Conservation (phyloP, 805 yeast genomes). For the Kluyveromyces aestuarii region DNA sequence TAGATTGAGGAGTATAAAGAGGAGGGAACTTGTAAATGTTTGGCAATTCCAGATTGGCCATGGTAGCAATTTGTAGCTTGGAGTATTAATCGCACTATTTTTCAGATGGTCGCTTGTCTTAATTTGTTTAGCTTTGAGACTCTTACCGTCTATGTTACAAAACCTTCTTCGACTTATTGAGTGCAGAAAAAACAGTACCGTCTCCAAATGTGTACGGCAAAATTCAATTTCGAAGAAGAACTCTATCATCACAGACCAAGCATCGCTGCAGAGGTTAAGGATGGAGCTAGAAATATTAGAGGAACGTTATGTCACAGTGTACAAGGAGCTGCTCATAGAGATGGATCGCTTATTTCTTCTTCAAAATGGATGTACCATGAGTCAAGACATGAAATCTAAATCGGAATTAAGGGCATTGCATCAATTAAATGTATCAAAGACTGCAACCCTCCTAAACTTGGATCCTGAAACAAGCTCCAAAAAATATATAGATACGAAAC, state of each 20-base stretch:
- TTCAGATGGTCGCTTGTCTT: too few relatives aligned
- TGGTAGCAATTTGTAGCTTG: not conserved
- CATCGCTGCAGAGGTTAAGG: too few relatives aligned
- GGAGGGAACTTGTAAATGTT: slow-evolving; percentile 77
- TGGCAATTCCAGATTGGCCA: slow-evolving; percentile 27
- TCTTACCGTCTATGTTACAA: too few relatives aligned
- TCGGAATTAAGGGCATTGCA: slow-evolving; percentile 2
- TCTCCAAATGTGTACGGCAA: too few relatives aligned
- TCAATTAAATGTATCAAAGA: slow-evolving; percentile 4
- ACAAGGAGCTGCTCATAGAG: slow-evolving; percentile 24
- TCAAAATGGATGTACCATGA: slow-evolving; percentile 6
- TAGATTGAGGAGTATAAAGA: slow-evolving; percentile 82
- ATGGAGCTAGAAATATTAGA: slow-evolving; percentile 11
- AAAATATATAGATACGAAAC: not conserved
- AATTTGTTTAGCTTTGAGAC: too few relatives aligned
- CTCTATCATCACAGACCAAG: too few relatives aligned
- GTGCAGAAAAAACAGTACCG: too few relatives aligned
- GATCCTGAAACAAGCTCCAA: not conserved
- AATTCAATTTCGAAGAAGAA: too few relatives aligned
- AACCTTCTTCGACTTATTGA: too few relatives aligned
- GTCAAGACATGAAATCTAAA: slow-evolving; percentile 1
- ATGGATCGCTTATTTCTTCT: slow-evolving; percentile 28
- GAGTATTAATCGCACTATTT: too few relatives aligned
- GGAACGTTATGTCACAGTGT: slow-evolving; percentile 24
- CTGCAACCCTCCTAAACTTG: slow-evolving; percentile 4